Evolutionary conservation across 2,329 filamentous ascomycete genomes (phyloP).

Genomic region (Exophiala viscosa): DNA sequence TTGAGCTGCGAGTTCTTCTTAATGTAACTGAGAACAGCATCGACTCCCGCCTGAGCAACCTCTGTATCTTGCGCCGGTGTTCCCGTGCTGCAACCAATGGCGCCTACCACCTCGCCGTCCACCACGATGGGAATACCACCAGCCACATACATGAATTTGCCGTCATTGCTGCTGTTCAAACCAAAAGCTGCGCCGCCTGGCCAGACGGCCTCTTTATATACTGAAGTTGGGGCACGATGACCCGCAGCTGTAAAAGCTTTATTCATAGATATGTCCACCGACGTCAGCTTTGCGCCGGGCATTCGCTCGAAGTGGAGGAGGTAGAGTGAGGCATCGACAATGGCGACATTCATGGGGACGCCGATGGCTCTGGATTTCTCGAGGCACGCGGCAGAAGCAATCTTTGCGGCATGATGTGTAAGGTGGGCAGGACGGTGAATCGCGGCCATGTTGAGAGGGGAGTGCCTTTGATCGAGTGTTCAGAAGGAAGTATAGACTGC

Average conservation of each 20-base stretch:
- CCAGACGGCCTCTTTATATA: slow-evolving; percentile 53
- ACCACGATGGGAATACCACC: slow-evolving; percentile 52
- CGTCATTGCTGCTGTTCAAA: slow-evolving; percentile 48
- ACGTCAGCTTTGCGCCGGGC: slow-evolving; percentile 54
- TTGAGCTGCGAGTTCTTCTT: slow-evolving; percentile 35
- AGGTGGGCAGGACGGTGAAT: slow-evolving; percentile 26
- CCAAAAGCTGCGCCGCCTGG: slow-evolving; percentile 53
- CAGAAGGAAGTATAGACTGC: background rate
- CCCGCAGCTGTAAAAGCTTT: slow-evolving; percentile 57
- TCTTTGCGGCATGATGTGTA: slow-evolving; percentile 27
- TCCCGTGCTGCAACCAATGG: slow-evolving; percentile 54
- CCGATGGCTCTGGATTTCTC: slow-evolving; percentile 25
- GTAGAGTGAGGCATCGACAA: slow-evolving; percentile 31
- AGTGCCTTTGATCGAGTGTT: background rate
- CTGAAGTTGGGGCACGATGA: slow-evolving; percentile 49
- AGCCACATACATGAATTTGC: slow-evolving; percentile 52
- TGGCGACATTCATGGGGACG: slow-evolving; percentile 31
- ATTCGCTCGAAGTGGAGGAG: slow-evolving; percentile 43
- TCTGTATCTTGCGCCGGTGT: slow-evolving; percentile 54
- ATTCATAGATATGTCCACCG: slow-evolving; percentile 51
- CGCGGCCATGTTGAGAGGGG: slow-evolving; percentile 10
- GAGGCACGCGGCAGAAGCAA: slow-evolving; percentile 25
- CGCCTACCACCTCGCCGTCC: slow-evolving; percentile 50
- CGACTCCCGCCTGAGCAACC: slow-evolving; percentile 51
- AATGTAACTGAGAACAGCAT: slow-evolving; percentile 42